A percentile compares a stretch with the other conserved stretches of the same genome.
phyloP scores from a whole-genome alignment of 352 stramenopile genomes.

The Thalassiosira livingstoniorum region DNA sequence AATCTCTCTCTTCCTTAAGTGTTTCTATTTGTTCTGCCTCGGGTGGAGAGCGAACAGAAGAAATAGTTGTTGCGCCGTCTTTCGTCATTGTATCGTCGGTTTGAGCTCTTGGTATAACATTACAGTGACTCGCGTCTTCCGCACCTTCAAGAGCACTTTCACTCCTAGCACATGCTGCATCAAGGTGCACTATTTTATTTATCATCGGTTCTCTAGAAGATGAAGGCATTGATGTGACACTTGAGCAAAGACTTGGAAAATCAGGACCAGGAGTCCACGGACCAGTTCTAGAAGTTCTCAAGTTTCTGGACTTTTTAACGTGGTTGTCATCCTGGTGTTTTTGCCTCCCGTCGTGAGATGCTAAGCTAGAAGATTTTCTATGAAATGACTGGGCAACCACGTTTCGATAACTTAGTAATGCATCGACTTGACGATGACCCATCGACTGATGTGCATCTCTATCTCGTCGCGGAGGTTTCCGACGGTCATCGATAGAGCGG shows the following conservation, averaged over 20 bases:
- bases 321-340: slow-evolving; percentile 43
- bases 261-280: slow-evolving; percentile 33
- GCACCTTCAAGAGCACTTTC: slow-evolving; percentile 42
- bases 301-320: slow-evolving; percentile 38
- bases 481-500: slow-evolving; percentile 52
- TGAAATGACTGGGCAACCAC: slow-evolving; percentile 51
- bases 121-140: slow-evolving; percentile 60
- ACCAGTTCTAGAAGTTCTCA: slow-evolving; percentile 46
- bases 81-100: slow-evolving; percentile 66
- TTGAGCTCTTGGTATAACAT: slow-evolving; percentile 58
- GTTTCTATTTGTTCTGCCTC: slow-evolving; percentile 67
- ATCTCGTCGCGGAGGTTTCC: slow-evolving; percentile 35
- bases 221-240: slow-evolving; percentile 42
- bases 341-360: slow-evolving; percentile 56
- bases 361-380: slow-evolving; percentile 47
- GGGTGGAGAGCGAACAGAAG: slow-evolving; percentile 65
- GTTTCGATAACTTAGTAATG: slow-evolving; percentile 62
- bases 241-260: slow-evolving; percentile 41
- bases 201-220: slow-evolving; percentile 54
- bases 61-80: slow-evolving; percentile 82
- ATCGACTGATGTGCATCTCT: slow-evolving; percentile 54
- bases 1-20: slow-evolving; percentile 79
- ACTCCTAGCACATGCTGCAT: slow-evolving; percentile 61
- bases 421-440: slow-evolving; percentile 56
- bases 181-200: slow-evolving; percentile 60